Evolutionary conservation across 257 asterid genomes (phyloP), one percentile per base, ranked within the genome.

Genomic region (Solanum ahanhuiri): DNA sequence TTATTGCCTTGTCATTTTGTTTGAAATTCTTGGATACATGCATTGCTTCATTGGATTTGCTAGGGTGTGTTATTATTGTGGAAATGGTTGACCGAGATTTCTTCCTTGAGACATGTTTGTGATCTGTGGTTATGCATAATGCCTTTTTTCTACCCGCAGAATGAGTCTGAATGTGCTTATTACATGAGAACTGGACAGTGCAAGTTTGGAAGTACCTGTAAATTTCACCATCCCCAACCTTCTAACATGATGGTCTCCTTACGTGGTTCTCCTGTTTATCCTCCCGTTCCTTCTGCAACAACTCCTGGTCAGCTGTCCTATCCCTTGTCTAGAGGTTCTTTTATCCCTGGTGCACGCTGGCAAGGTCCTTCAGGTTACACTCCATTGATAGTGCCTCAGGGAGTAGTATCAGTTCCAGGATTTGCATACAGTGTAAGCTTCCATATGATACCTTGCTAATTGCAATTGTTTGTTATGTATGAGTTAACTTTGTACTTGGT

Each of bases 211-310:
- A 91, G 93, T 93, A 95, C 98, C 87, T 97, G 99, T 90, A 96
- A 96, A 91, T 97, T 91, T 90, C 93, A 97, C 91, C 99, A 97
- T 89, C 98, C 99, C 81, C 98, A 94, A 90, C 99, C 98, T 82
- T 93, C 98, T 82, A 94, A 92, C 90, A 92, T 91, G 96, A 95
- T 95, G 99, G 97, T 96, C 87, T 85, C 99, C 83, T 83, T 96
- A 85, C 96, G 96, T 41, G 97, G 98, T 67, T 96, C 99, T 91
- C 93, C 98, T 88, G 95, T 93, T 83, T 96, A 97, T 93, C 97
- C 98, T 87, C 87, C 96, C 28, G 89, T 93, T 85, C 96, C 92
- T 85, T 94, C 99, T 86, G 96, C 98, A 84, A 94, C 96, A 48
- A 87, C 90, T 87, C 89, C 95, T 89, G 95, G 94, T 77, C 98